Base-by-base conservation (phyloP, 2,329 filamentous ascomycete species). In the Botrytis medusae region DNA sequence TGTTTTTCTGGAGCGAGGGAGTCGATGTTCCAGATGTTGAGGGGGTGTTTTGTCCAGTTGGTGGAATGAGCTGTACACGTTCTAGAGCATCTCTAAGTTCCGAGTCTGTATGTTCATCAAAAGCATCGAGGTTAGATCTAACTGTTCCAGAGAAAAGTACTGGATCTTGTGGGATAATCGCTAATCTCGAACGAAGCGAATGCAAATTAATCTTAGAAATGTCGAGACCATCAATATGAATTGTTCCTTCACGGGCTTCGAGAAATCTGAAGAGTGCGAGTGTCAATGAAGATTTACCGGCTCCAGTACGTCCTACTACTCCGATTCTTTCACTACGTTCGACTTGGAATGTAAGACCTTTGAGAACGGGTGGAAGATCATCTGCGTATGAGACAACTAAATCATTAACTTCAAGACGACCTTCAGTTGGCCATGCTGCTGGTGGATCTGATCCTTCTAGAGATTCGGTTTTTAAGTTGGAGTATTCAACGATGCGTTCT, bases 91-190 rank as follows among this genome's bases (percentile, higher is more conserved):
- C 91, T 54, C 87, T 86, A 5, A 96, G 87, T 78, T 92, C 90
- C 0, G 83, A 84, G 76, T 95, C 92, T 1, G 85, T 87, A 79
- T 93, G 89, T 74, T 92, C 85, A 72, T 91, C 85, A 77, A 95
- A 94, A 0, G 93, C 91, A 79, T 96, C 93, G 7, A 96, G 86
- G 78, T 95, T 95, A 61, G 87, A 89, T 60, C 93, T 87, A 32
- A 96, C 84, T 0, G 92, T 94, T 34, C 93, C 93, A 0, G 91
- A 93, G 83, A 96, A 95, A 10, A 96, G 86, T 1, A 95, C 92
- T 0, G 93, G 93, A 77, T 95, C 93, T 82, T 94, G 92, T 1
- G 93, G 93, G 71, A 96, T 95, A 77, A 96, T 95, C 54, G 92
- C 91, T 0, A 96, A 83, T 0, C 92, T 87, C n/a, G 89, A 91